phyloP scores from a whole-genome alignment of 345 rosid species.

The Linum lewisii region DNA sequence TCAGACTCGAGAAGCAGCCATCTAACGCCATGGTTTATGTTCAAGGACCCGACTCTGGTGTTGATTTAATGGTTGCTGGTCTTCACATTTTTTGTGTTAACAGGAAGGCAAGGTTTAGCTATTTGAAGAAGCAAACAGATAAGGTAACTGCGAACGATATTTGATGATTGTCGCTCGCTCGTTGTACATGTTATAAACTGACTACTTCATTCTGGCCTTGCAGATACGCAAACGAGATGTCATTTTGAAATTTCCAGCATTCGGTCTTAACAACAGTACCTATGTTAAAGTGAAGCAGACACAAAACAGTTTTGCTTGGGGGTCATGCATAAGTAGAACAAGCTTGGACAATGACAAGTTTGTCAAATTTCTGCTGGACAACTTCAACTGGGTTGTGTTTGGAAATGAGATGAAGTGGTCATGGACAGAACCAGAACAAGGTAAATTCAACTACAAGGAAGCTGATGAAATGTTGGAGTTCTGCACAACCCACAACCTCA shows the following conservation, averaged over 20 bases:
- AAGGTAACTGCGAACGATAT: neutral
- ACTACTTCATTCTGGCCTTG: neutral
- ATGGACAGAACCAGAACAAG: constrained; percentile 10
- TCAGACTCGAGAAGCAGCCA: constrained; percentile 9
- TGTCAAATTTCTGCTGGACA: constrained; percentile 1
- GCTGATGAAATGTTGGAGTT: constrained; percentile 6
- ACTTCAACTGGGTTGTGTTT: constrained; percentile 9
- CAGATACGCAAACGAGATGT: constrained; percentile 10
- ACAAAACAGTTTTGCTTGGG: constrained; percentile 6
- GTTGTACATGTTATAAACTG: no score
- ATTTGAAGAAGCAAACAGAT: constrained; percentile 6
- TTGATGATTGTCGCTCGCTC: no score
- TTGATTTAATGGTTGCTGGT: constrained; percentile 11
- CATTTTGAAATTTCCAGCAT: constrained; percentile 3
- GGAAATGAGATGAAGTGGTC: constrained; percentile 9
- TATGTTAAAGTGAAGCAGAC: constrained; percentile 6
- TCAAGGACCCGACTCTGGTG: constrained; percentile 7
- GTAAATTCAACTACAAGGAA: constrained; percentile 1
- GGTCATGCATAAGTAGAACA: constrained; percentile 6
- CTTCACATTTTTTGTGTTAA: constrained; percentile 3
- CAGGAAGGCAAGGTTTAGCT: constrained; percentile 5
- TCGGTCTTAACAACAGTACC: neutral
- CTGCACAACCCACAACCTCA: constrained; percentile 4
- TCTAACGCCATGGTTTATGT: constrained; percentile 7
- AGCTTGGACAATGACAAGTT: constrained; percentile 11